Percentiles rank a stretch among this genome's conserved stretches.
phyloP scores from a whole-genome alignment of 495 filamentous ascomycete genomes.

The Penicillium pancosmium region DNA sequence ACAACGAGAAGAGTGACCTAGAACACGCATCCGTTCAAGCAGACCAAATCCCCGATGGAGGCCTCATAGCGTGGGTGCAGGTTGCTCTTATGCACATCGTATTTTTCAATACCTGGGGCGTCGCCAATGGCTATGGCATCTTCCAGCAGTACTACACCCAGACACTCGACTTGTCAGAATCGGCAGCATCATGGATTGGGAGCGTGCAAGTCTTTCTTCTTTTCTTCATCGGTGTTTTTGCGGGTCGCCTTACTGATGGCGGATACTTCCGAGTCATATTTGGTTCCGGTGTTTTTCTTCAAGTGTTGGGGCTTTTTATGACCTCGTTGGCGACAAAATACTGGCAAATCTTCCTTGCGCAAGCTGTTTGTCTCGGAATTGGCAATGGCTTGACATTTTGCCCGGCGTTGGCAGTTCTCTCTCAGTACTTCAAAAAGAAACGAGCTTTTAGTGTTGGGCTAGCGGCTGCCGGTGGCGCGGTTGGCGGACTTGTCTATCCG shows the following conservation, averaged over 20 bases:
- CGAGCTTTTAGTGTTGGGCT: slow-evolving; percentile 51
- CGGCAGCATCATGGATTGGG: slow-evolving; percentile 51
- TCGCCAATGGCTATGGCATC: slow-evolving; percentile 49
- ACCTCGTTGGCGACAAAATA: slow-evolving; percentile 45
- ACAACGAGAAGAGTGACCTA: not conserved
- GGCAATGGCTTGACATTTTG: slow-evolving; percentile 45
- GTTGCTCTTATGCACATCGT: not conserved
- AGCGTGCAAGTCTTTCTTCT: slow-evolving; percentile 47
- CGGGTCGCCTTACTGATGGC: slow-evolving; percentile 47
- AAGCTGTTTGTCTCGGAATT: slow-evolving; percentile 45
- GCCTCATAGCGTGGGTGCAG: not conserved
- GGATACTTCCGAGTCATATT: slow-evolving; percentile 44
- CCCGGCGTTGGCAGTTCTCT: slow-evolving; percentile 44
- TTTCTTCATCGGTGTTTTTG: slow-evolving; percentile 40
- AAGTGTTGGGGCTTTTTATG: slow-evolving; percentile 54
- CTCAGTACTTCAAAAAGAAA: slow-evolving; percentile 45
- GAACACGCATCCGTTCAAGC: not conserved
- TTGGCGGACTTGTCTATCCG: slow-evolving; percentile 48
- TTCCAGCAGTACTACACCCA: slow-evolving; percentile 51
- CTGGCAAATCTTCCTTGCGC: slow-evolving; percentile 41
- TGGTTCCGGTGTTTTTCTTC: slow-evolving; percentile 30
- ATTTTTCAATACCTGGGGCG: slow-evolving; percentile 30
- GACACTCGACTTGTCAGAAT: slow-evolving; percentile 29
- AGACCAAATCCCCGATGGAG: not conserved
- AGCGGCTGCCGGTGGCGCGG: slow-evolving; percentile 42